A percentile compares a stretch with the other conserved stretches of the same genome.
phyloP scores from a whole-genome alignment of 768 basidiomycete species.

The Mycena galopus region DNA sequence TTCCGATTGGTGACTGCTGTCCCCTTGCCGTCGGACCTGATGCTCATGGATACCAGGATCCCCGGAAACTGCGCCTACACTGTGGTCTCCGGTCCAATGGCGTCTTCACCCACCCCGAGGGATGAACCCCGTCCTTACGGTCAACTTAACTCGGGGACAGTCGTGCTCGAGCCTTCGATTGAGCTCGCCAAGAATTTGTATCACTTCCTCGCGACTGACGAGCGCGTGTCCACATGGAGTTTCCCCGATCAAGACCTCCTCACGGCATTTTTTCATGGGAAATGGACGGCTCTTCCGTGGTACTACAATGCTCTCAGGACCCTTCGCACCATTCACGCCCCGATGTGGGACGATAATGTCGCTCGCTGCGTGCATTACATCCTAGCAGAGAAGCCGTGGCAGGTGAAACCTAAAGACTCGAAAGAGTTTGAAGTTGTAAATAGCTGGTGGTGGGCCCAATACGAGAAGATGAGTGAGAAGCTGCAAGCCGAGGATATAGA shows the following conservation, averaged over 20 bases:
- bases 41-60: slow-evolving; percentile 66
- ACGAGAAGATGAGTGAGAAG: slow-evolving; percentile 59
- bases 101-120: slow-evolving; percentile 49
- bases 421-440: slow-evolving; percentile 69
- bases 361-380: slow-evolving; percentile 92
- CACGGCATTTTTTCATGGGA: slow-evolving; percentile 81
- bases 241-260: slow-evolving; percentile 97
- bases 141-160: slow-evolving; percentile 92
- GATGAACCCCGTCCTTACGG: slow-evolving; percentile 77
- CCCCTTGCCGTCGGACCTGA: slow-evolving; percentile 4
- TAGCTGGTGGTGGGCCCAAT: slow-evolving; percentile 87
- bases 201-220: slow-evolving; percentile 64
- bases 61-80: slow-evolving; percentile 94
- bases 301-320: slow-evolving; percentile 95
- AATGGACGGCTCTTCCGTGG: slow-evolving; percentile 86
- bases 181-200: slow-evolving; percentile 66
- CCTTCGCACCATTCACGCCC: slow-evolving; percentile 76
- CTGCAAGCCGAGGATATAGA: slow-evolving; percentile 59
- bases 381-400: slow-evolving; percentile 90
- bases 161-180: slow-evolving; percentile 84
- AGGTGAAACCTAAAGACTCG: slow-evolving; percentile 53
- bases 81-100: slow-evolving; percentile 61
- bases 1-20: slow-evolving; percentile 77
- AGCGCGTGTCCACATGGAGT: slow-evolving; percentile 55
- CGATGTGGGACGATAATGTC: slow-evolving; percentile 88